A percentile compares a stretch with the other conserved stretches of the same genome.
These are phyloP conservation scores for Tetrastigma voinierianum DNA, from an alignment of 164 flowering plant genomes.

Conservation along the genomic window DNA sequence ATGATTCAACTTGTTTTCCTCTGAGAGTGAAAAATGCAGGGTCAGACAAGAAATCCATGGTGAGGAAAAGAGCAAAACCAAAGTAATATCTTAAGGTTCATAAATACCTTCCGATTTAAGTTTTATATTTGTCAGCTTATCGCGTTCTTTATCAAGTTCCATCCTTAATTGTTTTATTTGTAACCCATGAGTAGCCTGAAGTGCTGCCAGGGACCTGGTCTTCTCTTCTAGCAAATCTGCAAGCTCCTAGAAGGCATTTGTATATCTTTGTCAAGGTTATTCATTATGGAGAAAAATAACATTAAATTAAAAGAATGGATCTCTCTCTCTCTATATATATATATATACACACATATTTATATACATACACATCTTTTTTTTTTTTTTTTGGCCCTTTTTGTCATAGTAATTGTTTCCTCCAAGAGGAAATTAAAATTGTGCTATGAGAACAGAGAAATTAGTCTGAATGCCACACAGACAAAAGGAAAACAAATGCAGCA, in stretches of 20 bases:
- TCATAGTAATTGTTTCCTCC: no score
- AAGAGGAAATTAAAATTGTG: no score
- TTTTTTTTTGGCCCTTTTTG: no score
- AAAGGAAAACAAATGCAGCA: background rate
- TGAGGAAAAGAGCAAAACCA: constrained; percentile 4
- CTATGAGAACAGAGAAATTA: no score
- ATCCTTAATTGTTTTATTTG: constrained; percentile 49
- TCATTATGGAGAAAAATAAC: constrained; percentile 12
- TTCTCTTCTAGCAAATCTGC: constrained; percentile 71
- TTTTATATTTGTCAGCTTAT: constrained; percentile 31
- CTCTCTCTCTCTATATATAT: no score
- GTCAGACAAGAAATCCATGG: constrained; percentile 17
- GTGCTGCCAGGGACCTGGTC: constrained; percentile 42
- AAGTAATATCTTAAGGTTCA: constrained; percentile 3
- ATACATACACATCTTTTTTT: no score
- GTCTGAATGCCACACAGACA: background rate
- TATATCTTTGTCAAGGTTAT: constrained; percentile 38
- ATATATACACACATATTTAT: no score
- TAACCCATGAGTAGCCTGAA: constrained; percentile 51
- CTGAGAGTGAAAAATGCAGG: constrained; percentile 30
- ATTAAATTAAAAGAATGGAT: background rate
- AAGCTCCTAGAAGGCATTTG: constrained; percentile 69
- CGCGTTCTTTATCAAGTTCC: constrained; percentile 69
- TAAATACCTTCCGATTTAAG: constrained; percentile 55
- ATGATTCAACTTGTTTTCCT: constrained; percentile 57